Evolutionary conservation across 345 rosid species (phyloP).

Genomic region (sweet orange (Citrus sinensis)): DVS_A1.0 CM039164.1:25139501-25140000

Average conservation of each 20-base stretch:
- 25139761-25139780: background rate
- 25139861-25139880: background rate
- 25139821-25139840: background rate
- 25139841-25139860: background rate
- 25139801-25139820: background rate
- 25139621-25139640: background rate
- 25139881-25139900: background rate
- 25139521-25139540: background rate
- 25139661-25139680: background rate
- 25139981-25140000: background rate
- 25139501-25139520: background rate
- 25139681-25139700: background rate
- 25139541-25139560: background rate
- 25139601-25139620: background rate
- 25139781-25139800: background rate
- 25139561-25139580: background rate
- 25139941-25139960: background rate
- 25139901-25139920: background rate
- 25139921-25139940: background rate
- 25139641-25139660: background rate
- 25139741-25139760: background rate
- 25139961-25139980: background rate
- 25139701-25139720: background rate
- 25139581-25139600: background rate
- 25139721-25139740: background rate